Base-by-base conservation (phyloP, 768 basidiomycete species). In the Mycena galopus region DNA sequence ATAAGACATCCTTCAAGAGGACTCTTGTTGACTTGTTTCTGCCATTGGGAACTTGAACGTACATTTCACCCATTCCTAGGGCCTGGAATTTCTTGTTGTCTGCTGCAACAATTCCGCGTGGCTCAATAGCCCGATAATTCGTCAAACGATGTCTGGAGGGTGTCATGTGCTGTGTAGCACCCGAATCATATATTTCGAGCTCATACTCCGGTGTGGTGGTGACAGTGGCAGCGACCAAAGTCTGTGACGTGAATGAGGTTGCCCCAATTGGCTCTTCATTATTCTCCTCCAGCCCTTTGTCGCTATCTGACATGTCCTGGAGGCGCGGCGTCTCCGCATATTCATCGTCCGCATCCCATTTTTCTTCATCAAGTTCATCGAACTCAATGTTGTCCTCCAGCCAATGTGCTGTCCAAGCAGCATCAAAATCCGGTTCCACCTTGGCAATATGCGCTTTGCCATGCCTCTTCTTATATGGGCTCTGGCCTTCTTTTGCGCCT, bases 141-240 rank as follows among this genome's bases (percentile, higher is more conserved):
- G 17, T 29, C 16, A 30, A 14, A 3, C 53, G 25, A 30, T 55
- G 25, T 8, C 29, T 23, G 2, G 53, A 55, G 16, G 53, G 53
- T 2, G 53, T 55, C 53, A 55, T 29, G 17, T 55, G 53, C 4
- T 4, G 12, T 2, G 44, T 21, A 4, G 53, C 53, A 30, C 53
- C 53, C 7, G 53, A 55, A 27, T 55, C 27, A 30, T 29, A 30
- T 17, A 55, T 30, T 17, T 55, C 53, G 25, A 65, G 78, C 11
- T 76, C 77, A 8, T 65, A 21, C 10, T 33, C 23, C 30, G 9
- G 39, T 39, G 7, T 39, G 19, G 29, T 30, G 9, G 12, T 17
- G 39, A 37, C 35, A 37, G 14, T 17, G 56, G 47, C 12, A n/a
- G 23, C 2, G n/a, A 50, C 7, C 6, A 50, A 8, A 21, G 17